phyloP scores from a whole-genome alignment of 1,284 basidiomycete genomes.

The Apiotrichum sp. region DNA sequence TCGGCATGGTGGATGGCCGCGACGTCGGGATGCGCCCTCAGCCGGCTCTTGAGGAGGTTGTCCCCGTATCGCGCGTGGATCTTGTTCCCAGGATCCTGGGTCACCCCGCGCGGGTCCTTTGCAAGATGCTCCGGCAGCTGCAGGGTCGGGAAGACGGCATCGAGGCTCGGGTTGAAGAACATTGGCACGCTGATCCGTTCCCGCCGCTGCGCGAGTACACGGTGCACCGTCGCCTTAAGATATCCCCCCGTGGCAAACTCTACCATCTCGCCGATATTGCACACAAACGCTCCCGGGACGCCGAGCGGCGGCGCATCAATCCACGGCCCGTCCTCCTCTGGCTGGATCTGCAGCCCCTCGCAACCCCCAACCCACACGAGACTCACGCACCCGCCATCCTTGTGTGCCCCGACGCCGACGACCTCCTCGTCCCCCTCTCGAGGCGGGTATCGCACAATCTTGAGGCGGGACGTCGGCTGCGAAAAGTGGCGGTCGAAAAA shows the following conservation, averaged over 20 bases:
- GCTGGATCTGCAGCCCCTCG: slow-evolving; percentile 11
- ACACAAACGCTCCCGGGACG: slow-evolving; percentile 63
- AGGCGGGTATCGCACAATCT: slow-evolving; percentile 17
- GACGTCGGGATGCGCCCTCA: slow-evolving; percentile 16
- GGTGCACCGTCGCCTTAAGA: slow-evolving; percentile 17
- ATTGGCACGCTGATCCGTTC: slow-evolving; percentile 15
- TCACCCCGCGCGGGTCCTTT: neutral
- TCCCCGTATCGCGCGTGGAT: slow-evolving; percentile 14
- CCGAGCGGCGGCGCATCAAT: slow-evolving; percentile 60
- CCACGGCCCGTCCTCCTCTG: slow-evolving; percentile 54
- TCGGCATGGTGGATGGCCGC: slow-evolving; percentile 9
- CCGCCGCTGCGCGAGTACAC: slow-evolving; percentile 6
- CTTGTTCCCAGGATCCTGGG: slow-evolving; percentile 1
- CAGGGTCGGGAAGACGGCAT: slow-evolving; percentile 11
- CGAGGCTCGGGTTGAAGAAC: slow-evolving; percentile 16
- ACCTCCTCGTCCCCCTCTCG: neutral
- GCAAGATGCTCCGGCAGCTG: slow-evolving; percentile 4
- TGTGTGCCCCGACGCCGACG: slow-evolving; percentile 16
- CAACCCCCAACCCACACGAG: neutral
- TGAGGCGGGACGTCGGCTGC: slow-evolving; percentile 11
- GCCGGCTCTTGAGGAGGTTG: slow-evolving; percentile 14
- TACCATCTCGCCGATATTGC: slow-evolving; percentile 59
- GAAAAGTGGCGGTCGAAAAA: slow-evolving; percentile 17
- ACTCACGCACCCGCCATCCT: slow-evolving; percentile 17
- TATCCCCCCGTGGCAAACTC: slow-evolving; percentile 19